These are phyloP conservation scores for Alloascoidea africana DNA, from an alignment of 805 yeast species.

Conservation along the genomic window DNA sequence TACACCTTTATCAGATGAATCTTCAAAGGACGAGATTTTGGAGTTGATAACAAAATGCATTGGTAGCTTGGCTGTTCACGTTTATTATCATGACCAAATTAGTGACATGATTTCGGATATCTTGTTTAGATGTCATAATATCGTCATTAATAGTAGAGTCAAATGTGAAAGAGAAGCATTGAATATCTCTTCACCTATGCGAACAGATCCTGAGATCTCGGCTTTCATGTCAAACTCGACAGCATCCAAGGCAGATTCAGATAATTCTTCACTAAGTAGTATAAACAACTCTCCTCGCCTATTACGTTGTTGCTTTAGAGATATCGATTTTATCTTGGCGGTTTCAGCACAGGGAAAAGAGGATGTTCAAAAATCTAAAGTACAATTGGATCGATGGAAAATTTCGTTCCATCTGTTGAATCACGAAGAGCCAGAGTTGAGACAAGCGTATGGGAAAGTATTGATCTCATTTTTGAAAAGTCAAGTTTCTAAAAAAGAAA, in stretches of 20 bases:
- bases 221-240: too few species aligned
- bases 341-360: background rate
- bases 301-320: background rate
- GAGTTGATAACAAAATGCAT: conserved; percentile 39
- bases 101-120: conserved; percentile 72
- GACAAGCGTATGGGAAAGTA: background rate
- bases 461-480: background rate
- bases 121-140: conserved; percentile 12
- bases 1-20: conserved; percentile 5
- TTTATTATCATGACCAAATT: conserved; percentile 77
- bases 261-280: background rate
- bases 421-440: background rate
- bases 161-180: too few species aligned
- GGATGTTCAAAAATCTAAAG: background rate
- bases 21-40: conserved; percentile 17
- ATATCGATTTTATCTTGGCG: background rate
- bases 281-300: too few species aligned
- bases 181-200: too few species aligned
- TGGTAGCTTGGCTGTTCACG: conserved; percentile 57
- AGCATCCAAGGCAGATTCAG: background rate
- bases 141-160: conserved; percentile 4
- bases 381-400: background rate
- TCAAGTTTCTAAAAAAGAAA: background rate
- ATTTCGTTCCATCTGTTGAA: background rate
- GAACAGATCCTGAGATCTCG: too few species aligned